Evolutionary conservation across 306 rosid genomes (phyloP).

Genomic region (Cicer pinnatifidum): DNA sequence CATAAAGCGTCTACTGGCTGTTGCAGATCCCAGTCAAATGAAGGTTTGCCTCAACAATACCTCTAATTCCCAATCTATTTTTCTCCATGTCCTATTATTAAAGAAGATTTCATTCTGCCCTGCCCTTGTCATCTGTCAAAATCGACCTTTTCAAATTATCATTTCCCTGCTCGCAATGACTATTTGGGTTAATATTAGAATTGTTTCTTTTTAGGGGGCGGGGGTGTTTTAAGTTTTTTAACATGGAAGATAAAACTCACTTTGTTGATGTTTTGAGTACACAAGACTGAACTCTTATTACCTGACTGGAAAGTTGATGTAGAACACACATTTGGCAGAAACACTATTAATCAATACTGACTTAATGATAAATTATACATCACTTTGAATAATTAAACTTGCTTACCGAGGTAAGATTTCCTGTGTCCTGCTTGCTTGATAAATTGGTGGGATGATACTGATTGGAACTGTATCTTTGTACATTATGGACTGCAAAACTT

Average conservation of each 20-base stretch:
- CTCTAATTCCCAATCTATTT: constrained; percentile 15
- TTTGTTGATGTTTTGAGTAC: not conserved
- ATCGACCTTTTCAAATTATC: constrained; percentile 19
- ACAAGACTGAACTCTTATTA: not conserved
- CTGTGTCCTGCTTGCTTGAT: constrained; percentile 8
- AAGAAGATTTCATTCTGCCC: not conserved
- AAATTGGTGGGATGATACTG: not conserved
- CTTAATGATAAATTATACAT: not conserved
- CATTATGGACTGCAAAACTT: not conserved
- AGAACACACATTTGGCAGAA: not conserved
- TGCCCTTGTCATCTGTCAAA: not conserved
- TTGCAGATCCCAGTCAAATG: constrained; percentile 86
- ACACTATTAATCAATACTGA: not conserved
- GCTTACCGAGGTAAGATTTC: not conserved
- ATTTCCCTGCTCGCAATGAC: not conserved
- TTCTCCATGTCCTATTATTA: not conserved
- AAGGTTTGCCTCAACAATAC: constrained; percentile 64
- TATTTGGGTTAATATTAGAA: not conserved
- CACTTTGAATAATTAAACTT: constrained; percentile 4
- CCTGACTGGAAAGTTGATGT: constrained; percentile 15
- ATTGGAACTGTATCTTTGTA: not conserved
- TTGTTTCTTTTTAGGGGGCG: not conserved
- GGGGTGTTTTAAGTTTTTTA: not conserved
- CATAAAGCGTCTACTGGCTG: constrained; percentile 92
- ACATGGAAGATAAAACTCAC: constrained; percentile 17